Conservation (phyloP, 305 asterid species). For the Fraxinus platypoda region DNA sequence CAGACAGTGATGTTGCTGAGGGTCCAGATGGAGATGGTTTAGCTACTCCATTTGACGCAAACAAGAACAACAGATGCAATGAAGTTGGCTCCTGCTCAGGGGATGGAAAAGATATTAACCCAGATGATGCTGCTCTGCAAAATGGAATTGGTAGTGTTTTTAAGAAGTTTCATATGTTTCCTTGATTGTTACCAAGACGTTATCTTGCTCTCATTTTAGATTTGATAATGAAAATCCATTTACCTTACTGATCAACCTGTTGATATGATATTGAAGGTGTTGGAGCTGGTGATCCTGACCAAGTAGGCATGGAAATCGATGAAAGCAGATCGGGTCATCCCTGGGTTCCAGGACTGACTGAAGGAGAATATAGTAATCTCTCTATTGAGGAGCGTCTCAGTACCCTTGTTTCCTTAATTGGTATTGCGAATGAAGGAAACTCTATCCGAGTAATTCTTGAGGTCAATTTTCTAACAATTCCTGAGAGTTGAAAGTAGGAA, state of each 20-base stretch:
- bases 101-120: slow-evolving; percentile 45
- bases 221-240: slow-evolving; percentile 2
- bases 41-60: slow-evolving; percentile 55
- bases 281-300: slow-evolving; percentile 42
- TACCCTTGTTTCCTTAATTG: slow-evolving; percentile 83
- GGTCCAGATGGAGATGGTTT: slow-evolving; percentile 76
- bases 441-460: slow-evolving; percentile 89
- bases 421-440: slow-evolving; percentile 97
- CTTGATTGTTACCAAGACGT: background rate
- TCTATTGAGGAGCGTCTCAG: slow-evolving; percentile 94
- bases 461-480: slow-evolving; percentile 43
- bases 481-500: slow-evolving; percentile 5
- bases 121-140: slow-evolving; percentile 38
- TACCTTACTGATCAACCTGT: slow-evolving; percentile 18
- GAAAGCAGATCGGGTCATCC: slow-evolving; percentile 86
- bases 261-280: slow-evolving; percentile 35
- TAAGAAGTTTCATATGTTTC: slow-evolving; percentile 28
- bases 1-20: slow-evolving; percentile 85
- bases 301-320: slow-evolving; percentile 79
- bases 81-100: slow-evolving; percentile 45
- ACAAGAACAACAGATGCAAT: slow-evolving; percentile 39
- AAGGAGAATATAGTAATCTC: slow-evolving; percentile 93
- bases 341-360: slow-evolving; percentile 95
- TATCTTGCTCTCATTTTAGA: slow-evolving; percentile 5
- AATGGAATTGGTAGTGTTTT: slow-evolving; percentile 44